phyloP scores from a whole-genome alignment of 169 alveolate genomes.

The Cryptosporidium ubiquitum region DNA sequence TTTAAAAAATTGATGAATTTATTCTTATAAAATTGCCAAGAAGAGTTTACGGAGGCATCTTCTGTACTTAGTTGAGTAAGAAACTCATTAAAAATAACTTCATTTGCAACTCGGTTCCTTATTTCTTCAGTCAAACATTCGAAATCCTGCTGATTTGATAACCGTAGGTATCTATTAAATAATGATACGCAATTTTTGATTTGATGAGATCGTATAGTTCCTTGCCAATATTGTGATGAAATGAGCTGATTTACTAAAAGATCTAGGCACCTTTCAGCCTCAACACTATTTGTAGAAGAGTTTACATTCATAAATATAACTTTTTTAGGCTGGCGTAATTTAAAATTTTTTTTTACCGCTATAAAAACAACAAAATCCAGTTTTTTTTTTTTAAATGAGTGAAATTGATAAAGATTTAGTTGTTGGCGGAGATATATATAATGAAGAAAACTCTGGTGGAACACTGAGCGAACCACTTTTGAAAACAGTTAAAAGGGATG shows the following conservation, averaged over 20 bases:
- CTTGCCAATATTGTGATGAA: conserved; percentile 73
- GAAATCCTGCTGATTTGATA: conserved; percentile 30
- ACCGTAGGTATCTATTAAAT: conserved; percentile 36
- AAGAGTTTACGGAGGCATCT: not conserved
- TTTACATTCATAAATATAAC: conserved; percentile 60
- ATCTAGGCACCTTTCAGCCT: conserved; percentile 70
- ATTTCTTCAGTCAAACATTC: not conserved
- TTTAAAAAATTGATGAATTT: not conserved
- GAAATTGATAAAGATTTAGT: not conserved
- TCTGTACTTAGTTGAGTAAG: not conserved
- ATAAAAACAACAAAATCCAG: not conserved
- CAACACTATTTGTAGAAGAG: conserved; percentile 58
- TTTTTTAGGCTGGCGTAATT: not conserved
- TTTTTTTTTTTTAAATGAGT: not conserved
- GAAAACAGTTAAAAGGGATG: conserved; percentile 43
- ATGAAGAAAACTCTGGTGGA: conserved; percentile 8
- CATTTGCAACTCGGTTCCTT: conserved; percentile 32
- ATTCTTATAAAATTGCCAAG: not conserved
- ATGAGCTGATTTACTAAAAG: conserved; percentile 30
- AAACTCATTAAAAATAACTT: conserved; percentile 38
- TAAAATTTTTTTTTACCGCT: conserved; percentile 6
- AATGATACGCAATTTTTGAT: conserved; percentile 26
- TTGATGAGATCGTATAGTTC: conserved; percentile 36
- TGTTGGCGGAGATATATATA: conserved; percentile 16
- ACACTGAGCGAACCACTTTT: conserved; percentile 33